phyloP scores from a whole-genome alignment of 345 rosid genomes.

The Acer yangbiense region DNA sequence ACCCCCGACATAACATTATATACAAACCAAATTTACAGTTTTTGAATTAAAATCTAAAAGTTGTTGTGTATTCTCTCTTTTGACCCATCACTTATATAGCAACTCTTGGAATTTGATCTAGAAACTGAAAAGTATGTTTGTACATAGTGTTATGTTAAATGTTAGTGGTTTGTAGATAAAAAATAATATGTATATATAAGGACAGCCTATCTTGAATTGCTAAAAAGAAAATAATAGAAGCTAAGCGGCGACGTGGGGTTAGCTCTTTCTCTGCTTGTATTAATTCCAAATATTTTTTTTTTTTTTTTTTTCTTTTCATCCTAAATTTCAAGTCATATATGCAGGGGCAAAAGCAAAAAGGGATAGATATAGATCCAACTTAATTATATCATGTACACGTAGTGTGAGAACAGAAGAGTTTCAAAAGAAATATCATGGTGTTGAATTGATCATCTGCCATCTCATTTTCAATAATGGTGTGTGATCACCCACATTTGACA shows the following conservation, averaged over 20 bases:
- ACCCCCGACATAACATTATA: too few relatives aligned
- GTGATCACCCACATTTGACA: slow-evolving; percentile 31
- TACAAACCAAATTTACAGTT: too few relatives aligned
- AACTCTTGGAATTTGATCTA: too few relatives aligned
- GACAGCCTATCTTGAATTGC: slow-evolving; percentile 6
- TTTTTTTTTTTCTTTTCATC: slow-evolving; percentile 17
- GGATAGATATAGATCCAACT: not conserved
- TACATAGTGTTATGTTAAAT: too few relatives aligned
- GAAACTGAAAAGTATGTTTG: too few relatives aligned
- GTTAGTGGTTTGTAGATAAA: too few relatives aligned
- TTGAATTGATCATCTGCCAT: not conserved
- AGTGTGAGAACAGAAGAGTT: not conserved
- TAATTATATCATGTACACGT: slow-evolving; percentile 10
- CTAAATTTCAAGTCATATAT: slow-evolving; percentile 19
- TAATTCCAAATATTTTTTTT: slow-evolving; percentile 12
- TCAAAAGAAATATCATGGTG: slow-evolving; percentile 6
- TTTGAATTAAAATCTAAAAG: too few relatives aligned
- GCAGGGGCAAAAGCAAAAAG: slow-evolving; percentile 19
- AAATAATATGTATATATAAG: not conserved
- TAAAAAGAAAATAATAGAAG: not conserved
- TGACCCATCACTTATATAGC: too few relatives aligned
- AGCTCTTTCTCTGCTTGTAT: slow-evolving; percentile 6
- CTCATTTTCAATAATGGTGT: slow-evolving; percentile 26
- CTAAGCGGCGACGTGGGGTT: slow-evolving; percentile 21
- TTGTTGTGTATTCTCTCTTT: too few relatives aligned